phyloP scores from a whole-genome alignment of 345 rosid species.

The Eucalyptus microcorys region DNA sequence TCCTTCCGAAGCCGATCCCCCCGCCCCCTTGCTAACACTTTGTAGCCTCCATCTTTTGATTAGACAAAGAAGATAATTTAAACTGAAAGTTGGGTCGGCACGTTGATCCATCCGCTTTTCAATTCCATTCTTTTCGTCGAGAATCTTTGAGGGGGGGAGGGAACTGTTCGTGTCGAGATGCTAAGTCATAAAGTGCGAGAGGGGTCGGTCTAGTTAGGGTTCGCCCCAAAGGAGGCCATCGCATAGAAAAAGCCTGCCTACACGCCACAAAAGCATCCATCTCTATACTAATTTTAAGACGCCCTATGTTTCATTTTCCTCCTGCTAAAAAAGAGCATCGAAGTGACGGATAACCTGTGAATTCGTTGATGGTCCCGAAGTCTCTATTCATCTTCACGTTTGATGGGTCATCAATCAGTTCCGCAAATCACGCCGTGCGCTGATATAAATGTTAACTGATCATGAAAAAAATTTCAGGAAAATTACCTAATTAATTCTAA shows the following conservation, averaged over 20 bases:
- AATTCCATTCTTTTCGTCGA: neutral
- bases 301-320: neutral
- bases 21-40: neutral
- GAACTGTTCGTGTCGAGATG: neutral
- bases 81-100: neutral
- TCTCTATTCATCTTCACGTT: neutral
- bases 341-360: neutral
- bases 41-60: neutral
- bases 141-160: neutral
- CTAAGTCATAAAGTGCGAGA: neutral
- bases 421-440: rapidly evolving
- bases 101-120: neutral
- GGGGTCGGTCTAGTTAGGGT: neutral
- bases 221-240: neutral
- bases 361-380: neutral
- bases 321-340: neutral
- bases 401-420: neutral
- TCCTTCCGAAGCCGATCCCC: slow-evolving; percentile 9
- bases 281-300: neutral
- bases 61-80: neutral
- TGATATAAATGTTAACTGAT: neutral
- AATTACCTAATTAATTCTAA: rapidly evolving
- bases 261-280: neutral
- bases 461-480: rapidly evolving
- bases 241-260: neutral